Evolutionary conservation across 805 yeast species (phyloP), one percentile per base, ranked within the genome.

Genomic region (Alloascoidea hylecoeti): DNA sequence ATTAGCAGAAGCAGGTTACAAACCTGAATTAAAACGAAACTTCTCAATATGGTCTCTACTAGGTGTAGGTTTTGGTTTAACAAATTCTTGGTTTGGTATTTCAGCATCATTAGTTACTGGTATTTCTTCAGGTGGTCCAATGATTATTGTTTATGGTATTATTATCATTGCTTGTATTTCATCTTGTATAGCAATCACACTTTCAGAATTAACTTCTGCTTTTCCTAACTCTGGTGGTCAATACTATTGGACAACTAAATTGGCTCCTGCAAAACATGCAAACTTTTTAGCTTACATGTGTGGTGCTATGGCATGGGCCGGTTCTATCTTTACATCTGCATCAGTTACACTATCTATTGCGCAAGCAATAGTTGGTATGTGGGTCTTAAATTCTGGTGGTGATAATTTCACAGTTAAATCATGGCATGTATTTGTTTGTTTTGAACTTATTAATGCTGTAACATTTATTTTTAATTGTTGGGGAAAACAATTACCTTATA

Each of bases 151-250:
- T 15, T 73, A 72, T 45, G 79, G 80, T 36, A 64, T 72, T 39
- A 52, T 72, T 3, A 68, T 72, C 40, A 60, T 70, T 28, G 68
- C 75, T 1, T 49, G 47, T 16, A 55, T 72, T 14, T 63, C 76
- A 1, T 45, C 58, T 18, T 61, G 67, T 52, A 56, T 72, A 38
- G 78, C 70, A 14, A 54, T 61, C 15, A 61, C 75, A 0, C 53
- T 73, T 27, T 63, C 73, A n/a, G 78, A 73, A 49, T 55, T 73
- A 43, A 82, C 79, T 1, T 68, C 78, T 28, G 70, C 85, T 1
- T 68, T 75, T 45, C 88, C 89, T 17, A 78, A 88, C 1, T 70
- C 80, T 15, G 88, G 88, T 39, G 88, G 88, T 5, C 57, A 79
- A 32, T 80, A 76, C 50, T 74, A 70, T 54, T 75, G 80, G 76